Conservation (phyloP, 306 rosid species). For the Gastrolobium villosum region DNA sequence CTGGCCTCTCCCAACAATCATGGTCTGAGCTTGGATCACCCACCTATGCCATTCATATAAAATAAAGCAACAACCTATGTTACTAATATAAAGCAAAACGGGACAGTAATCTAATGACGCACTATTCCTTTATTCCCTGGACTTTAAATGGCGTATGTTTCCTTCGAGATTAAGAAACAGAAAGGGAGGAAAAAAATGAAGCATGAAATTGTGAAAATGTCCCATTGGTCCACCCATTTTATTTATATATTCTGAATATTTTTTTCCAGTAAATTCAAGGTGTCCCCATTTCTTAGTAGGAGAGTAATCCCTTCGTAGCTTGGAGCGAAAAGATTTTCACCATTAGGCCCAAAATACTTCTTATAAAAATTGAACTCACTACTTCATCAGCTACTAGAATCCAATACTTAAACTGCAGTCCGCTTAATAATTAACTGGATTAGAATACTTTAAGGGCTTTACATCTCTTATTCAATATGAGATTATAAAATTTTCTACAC, state of each 20-base stretch:
- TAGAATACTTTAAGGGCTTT: neutral
- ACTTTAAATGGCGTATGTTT: neutral
- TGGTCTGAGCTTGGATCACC: conserved; percentile 90
- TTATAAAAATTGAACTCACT: too few relatives aligned
- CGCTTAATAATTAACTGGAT: too few relatives aligned
- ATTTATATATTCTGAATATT: too few relatives aligned
- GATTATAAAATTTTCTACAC: too few relatives aligned
- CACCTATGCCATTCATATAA: conserved; percentile 59
- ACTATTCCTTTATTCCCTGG: neutral
- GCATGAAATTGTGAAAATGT: neutral
- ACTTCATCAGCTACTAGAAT: too few relatives aligned
- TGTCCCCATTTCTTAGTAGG: too few relatives aligned
- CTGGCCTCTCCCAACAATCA: conserved; percentile 94
- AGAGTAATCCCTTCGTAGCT: too few relatives aligned
- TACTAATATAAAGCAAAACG: neutral
- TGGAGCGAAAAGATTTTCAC: too few relatives aligned
- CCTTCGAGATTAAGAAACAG: neutral
- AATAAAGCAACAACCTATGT: neutral
- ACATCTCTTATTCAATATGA: too few relatives aligned
- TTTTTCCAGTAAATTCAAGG: too few relatives aligned
- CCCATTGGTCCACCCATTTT: neutral
- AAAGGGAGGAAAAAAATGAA: neutral
- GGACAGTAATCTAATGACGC: neutral
- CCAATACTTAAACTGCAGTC: too few relatives aligned
- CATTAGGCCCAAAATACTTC: too few relatives aligned